Conservation (phyloP, 129 eudicot genomes). For the Arctium lappa region DNA sequence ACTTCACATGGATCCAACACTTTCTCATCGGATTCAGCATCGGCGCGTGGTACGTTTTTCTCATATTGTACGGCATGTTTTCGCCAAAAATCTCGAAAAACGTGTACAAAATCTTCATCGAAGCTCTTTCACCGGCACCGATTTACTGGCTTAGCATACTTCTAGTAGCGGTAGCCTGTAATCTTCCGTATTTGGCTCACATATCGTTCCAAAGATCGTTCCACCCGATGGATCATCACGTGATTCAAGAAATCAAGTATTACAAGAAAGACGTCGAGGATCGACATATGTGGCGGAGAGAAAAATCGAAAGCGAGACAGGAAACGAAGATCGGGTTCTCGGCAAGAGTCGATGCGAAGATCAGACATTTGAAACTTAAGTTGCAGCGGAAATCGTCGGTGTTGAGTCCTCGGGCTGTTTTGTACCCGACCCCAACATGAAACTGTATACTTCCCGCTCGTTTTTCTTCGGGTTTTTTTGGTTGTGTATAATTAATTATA, state of each 20-base stretch:
- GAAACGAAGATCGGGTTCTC: slow-evolving; percentile 86
- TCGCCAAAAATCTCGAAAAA: slow-evolving; percentile 44
- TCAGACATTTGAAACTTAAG: slow-evolving; percentile 61
- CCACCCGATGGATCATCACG: slow-evolving; percentile 92
- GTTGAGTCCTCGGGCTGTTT: slow-evolving; percentile 30
- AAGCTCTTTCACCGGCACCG: slow-evolving; percentile 80
- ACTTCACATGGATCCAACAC: slow-evolving; percentile 98
- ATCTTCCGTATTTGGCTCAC: slow-evolving; percentile 83
- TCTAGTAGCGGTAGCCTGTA: slow-evolving; percentile 66
- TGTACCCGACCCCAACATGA: slow-evolving; percentile 21
- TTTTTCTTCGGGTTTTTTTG: background rate
- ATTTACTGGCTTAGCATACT: slow-evolving; percentile 74
- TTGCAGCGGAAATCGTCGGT: slow-evolving; percentile 56
- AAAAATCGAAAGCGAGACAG: slow-evolving; percentile 71
- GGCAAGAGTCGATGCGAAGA: slow-evolving; percentile 89
- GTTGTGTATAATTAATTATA: slow-evolving; percentile 24
- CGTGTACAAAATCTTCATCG: slow-evolving; percentile 54
- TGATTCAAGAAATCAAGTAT: slow-evolving; percentile 93
- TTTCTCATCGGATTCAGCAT: slow-evolving; percentile 72
- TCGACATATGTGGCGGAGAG: slow-evolving; percentile 75
- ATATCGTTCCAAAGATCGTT: slow-evolving; percentile 76
- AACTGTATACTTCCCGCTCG: background rate
- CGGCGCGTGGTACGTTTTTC: slow-evolving; percentile 65
- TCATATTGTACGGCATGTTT: slow-evolving; percentile 54
- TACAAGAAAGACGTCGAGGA: slow-evolving; percentile 74